These are phyloP conservation scores for Acarospora socialis DNA, from an alignment of 2,329 filamentous ascomycete species.

Conservation along the genomic window DNA sequence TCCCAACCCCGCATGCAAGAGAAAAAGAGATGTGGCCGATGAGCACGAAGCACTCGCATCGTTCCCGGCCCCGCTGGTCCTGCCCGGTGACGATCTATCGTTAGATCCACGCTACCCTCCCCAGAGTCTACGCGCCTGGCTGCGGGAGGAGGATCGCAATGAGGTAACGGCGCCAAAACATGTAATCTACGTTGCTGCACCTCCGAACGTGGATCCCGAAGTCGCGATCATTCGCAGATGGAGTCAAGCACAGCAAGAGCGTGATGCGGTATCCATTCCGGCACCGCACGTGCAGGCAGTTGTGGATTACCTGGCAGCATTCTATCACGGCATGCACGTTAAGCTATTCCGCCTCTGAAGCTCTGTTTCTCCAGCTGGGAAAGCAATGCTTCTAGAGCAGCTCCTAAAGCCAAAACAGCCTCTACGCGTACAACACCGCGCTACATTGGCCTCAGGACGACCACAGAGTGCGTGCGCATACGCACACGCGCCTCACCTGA, in stretches of 20 bases:
- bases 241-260: slow-evolving; percentile 16
- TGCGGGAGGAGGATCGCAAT: slow-evolving; percentile 33
- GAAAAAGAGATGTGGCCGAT: slow-evolving; percentile 5
- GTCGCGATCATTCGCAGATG: slow-evolving; percentile 31
- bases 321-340: slow-evolving; percentile 42
- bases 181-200: slow-evolving; percentile 40
- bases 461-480: slow-evolving; percentile 32
- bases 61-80: slow-evolving; percentile 45
- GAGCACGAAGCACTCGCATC: slow-evolving; percentile 12
- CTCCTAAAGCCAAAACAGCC: slow-evolving; percentile 2
- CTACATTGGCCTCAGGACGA: slow-evolving; percentile 34
- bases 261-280: background rate
- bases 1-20: slow-evolving; percentile 3
- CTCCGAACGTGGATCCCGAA: slow-evolving; percentile 28
- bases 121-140: slow-evolving; percentile 42
- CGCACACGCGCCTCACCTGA: slow-evolving; percentile 37
- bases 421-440: slow-evolving; percentile 11
- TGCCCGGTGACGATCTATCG: slow-evolving; percentile 46
- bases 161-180: slow-evolving; percentile 31
- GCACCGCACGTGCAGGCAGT: slow-evolving; percentile 19
- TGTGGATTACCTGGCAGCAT: slow-evolving; percentile 31
- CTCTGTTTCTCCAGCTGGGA: slow-evolving; percentile 39
- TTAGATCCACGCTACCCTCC: slow-evolving; percentile 36
- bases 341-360: slow-evolving; percentile 24
- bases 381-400: slow-evolving; percentile 10